Percentiles rank a stretch among this genome's conserved stretches.
Evolutionary conservation across 2,329 filamentous ascomycete species (phyloP).

Genomic region (Moelleriella libera): DNA sequence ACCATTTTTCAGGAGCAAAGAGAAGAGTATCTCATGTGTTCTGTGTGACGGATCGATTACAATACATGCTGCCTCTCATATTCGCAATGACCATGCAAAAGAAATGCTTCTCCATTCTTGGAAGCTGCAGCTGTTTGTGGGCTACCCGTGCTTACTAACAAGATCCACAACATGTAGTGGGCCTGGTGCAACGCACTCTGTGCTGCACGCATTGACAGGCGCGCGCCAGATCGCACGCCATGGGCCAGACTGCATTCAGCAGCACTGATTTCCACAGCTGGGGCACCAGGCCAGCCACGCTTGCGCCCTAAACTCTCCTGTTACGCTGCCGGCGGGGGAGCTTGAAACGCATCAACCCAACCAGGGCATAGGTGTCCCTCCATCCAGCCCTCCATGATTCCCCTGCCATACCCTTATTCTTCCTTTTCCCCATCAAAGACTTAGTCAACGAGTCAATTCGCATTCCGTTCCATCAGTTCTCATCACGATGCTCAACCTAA

Average conservation of each 20-base stretch:
- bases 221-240: background rate
- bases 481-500: slow-evolving; percentile 57
- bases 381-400: background rate
- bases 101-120: too few relatives aligned
- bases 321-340: slow-evolving; percentile 7
- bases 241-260: slow-evolving; percentile 3
- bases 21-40: too few relatives aligned
- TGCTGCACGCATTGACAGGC: background rate
- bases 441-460: background rate
- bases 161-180: background rate
- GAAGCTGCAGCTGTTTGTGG: too few relatives aligned
- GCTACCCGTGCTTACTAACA: background rate
- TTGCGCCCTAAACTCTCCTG: background rate
- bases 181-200: background rate
- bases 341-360: slow-evolving; percentile 5
- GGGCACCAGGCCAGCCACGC: too few relatives aligned
- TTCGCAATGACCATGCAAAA: too few relatives aligned
- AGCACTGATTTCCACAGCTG: too few relatives aligned
- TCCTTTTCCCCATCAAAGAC: slow-evolving; percentile 1
- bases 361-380: slow-evolving; percentile 8
- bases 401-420: background rate
- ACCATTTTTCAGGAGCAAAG: slow-evolving; percentile 1
- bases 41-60: too few relatives aligned
- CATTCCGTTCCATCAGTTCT: background rate
- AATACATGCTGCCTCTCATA: too few relatives aligned